Conservation (phyloP, 352 stramenopile genomes). For the Phytopythium mirpurense region DNA sequence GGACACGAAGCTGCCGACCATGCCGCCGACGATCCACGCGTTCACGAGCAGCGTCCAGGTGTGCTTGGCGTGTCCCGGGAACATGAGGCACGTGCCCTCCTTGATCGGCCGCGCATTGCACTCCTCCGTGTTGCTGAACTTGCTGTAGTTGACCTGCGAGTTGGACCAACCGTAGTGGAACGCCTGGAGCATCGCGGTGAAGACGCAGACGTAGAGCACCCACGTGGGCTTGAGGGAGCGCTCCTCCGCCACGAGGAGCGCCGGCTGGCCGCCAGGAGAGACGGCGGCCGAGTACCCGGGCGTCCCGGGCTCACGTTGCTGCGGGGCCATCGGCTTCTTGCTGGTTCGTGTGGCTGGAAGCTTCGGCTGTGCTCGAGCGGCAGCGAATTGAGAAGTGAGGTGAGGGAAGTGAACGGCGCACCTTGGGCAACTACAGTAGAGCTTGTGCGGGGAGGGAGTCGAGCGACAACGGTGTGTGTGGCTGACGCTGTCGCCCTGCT, state of each 20-base stretch:
- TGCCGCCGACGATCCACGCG: conserved; percentile 38
- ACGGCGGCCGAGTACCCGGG: conserved; percentile 1
- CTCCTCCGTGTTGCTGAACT: conserved; percentile 33
- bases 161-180: conserved; percentile 56
- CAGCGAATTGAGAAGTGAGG: background rate
- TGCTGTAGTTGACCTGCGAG: conserved; percentile 43
- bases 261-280: background rate
- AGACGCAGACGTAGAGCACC: conserved; percentile 34
- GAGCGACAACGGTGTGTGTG: background rate
- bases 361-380: background rate
- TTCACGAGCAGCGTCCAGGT: conserved; percentile 34
- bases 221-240: conserved; percentile 16
- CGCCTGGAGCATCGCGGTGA: conserved; percentile 31
- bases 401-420: background rate
- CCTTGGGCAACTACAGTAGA: too few relatives aligned
- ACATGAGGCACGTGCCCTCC: conserved; percentile 45
- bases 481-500: too few relatives aligned
- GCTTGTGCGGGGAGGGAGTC: too few relatives aligned
- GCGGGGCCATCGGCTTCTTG: background rate
- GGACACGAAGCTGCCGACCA: conserved; percentile 23
- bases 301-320: background rate
- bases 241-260: background rate
- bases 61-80: conserved; percentile 25
- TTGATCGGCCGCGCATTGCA: conserved; percentile 36
- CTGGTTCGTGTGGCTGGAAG: background rate